These are phyloP conservation scores for Eruca vesicaria DNA, from an alignment of 441 rosid genomes.

Conservation along the genomic window DNA sequence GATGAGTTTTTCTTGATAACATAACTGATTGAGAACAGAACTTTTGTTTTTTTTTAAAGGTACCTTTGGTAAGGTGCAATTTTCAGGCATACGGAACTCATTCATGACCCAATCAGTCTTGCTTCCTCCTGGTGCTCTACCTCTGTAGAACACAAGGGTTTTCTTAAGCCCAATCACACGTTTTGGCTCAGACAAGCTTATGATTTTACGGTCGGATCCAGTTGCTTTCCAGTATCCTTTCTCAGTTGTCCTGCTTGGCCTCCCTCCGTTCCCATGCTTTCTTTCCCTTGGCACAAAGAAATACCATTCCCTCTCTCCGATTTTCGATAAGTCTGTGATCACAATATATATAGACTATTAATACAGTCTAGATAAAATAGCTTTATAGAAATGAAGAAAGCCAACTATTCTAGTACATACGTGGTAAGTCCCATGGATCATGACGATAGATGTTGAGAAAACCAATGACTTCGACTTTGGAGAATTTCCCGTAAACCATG, in stretches of 20 bases:
- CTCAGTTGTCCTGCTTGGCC: constrained; percentile 86
- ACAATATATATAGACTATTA: not conserved
- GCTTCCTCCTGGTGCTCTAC: constrained; percentile 83
- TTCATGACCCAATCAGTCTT: constrained; percentile 99
- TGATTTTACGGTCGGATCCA: constrained; percentile 83
- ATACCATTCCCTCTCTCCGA: constrained; percentile 95
- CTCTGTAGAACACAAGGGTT: constrained; percentile 90
- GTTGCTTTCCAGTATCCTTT: constrained; percentile 98
- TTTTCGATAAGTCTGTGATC: constrained; percentile 58
- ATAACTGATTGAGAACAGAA: not conserved
- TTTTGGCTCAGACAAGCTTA: constrained; percentile 65
- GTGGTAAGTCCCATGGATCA: constrained; percentile 84
- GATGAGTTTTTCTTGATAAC: constrained; percentile 11
- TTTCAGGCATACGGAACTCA: constrained; percentile 88
- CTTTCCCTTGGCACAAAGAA: constrained; percentile 93
- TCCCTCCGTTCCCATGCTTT: constrained; percentile 82
- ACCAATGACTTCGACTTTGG: constrained; percentile 57
- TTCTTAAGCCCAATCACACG: constrained; percentile 74
- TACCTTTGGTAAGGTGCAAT: constrained; percentile 65
- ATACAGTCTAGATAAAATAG: not conserved
- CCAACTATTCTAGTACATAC: constrained; percentile 37
- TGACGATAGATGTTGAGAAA: constrained; percentile 74
- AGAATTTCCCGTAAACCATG: constrained; percentile 57
- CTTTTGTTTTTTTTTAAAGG: not conserved
- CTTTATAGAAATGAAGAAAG: not conserved